Evolutionary conservation across 108 stramenopile species (phyloP), one percentile per base, ranked within the genome.

Genomic region (Nitzschia sp.): DNA sequence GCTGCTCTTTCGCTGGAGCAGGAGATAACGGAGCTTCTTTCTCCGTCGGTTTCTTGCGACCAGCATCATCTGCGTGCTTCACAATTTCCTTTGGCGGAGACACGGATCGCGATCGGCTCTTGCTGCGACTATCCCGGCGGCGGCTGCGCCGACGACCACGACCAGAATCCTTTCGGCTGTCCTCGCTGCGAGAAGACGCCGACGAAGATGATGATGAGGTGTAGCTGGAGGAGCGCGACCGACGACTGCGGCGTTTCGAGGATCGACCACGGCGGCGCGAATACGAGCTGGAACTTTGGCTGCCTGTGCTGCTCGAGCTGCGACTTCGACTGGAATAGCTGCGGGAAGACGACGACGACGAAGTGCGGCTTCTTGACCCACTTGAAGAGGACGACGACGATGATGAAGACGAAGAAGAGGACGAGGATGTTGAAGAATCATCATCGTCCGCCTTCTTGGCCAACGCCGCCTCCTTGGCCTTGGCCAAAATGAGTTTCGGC

Each of bases 401-500:
- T 21, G 74, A 76, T 26, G 81, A 83, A 53, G 84, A 85, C 13
- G 76, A 77, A 25, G 81, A 77, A 1, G 81, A 83, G 0, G 81
- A 83, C 23, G 65, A 56, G 21, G 89, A 80, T 17, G 79, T 77
- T 0, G 76, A 64, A 6, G 72, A 70, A 51, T 88, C 91, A 63
- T 85, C 80, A 19, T 80, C 81, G 11, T 76, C 73, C 8, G 63
- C 71, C 53, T 74, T 73, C 61, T 85, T 85, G 17, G 85, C 88
- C 30, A 71, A 15, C 3, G 88, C 85, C 33, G 77, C 75, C 31
- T 81, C 86, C 64, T 80, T 82, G 26, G 90, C 91, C 75, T 94
- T 85, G 27, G 78, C 80, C 68, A 90, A 54, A 61, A 96, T 90
- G 4, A 93, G 75, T 68, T 92, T 94, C 19, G 95, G 97, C 24